phyloP scores from a whole-genome alignment of 768 basidiomycete species.

The Kwoniella sp. region DNA sequence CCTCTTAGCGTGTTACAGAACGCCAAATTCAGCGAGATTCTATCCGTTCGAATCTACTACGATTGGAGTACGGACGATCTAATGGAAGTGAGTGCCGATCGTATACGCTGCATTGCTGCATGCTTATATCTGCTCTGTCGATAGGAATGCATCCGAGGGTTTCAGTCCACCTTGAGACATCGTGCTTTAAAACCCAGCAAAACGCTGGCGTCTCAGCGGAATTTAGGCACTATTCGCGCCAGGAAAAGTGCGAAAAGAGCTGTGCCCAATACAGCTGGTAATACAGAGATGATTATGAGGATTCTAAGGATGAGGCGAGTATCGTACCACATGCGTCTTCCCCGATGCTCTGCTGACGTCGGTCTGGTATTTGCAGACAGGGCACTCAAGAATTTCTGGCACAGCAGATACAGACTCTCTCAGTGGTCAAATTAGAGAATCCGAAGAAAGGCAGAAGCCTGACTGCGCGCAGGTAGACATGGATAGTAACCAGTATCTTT shows the following conservation, averaged over 20 bases:
- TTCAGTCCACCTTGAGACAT: conserved; percentile 82
- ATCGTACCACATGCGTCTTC: neutral
- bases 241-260: conserved; percentile 89
- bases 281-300: conserved; percentile 87
- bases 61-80: conserved; percentile 69
- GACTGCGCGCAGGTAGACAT: neutral
- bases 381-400: conserved; percentile 53
- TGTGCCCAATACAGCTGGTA: conserved; percentile 66
- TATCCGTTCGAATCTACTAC: conserved; percentile 90
- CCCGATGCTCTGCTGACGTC: neutral
- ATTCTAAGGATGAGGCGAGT: conserved; percentile 91
- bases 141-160: conserved; percentile 94
- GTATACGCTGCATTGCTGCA: conserved; percentile 20
- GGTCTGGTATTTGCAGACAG: conserved; percentile 23
- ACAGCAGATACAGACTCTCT: conserved; percentile 49
- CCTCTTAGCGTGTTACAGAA: conserved; percentile 84
- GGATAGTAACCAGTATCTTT: too few species aligned
- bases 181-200: conserved; percentile 85
- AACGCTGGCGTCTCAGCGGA: conserved; percentile 87
- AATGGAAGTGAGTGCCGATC: conserved; percentile 52
- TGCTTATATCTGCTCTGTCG: conserved; percentile 43
- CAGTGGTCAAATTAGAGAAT: conserved; percentile 45
- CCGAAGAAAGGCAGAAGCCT: conserved; percentile 32
- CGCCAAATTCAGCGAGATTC: conserved; percentile 87
- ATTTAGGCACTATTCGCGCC: conserved; percentile 92